Base-by-base conservation (phyloP, 345 rosid species). In the Erysimum cheiranthoides region DNA sequence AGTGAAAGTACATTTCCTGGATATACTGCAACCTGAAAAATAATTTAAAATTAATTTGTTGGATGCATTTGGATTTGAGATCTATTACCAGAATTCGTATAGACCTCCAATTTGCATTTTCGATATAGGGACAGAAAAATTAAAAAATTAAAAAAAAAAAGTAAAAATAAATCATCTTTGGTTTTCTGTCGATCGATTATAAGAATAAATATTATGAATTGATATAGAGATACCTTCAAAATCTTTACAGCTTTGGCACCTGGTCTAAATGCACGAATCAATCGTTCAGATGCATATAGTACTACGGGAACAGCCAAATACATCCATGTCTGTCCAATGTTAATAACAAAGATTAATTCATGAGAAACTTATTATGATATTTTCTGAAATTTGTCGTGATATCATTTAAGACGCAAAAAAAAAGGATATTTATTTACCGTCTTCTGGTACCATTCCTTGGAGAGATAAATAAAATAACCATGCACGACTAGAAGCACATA, bases 1-100 rank as follows among this genome's bases (percentile, higher is more conserved):
- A 90, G 73, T 5, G 91, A 75, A 62, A 92, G 78, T 27, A 89
- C 98, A 65, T 90, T 92, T 82, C 93, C 98, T 21, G 93, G 93
- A 70, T 90, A 93, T 27, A 90, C 83, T 17, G 93, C 90, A 47
- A 89, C 96, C 96, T 93, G 85, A 78, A 78, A 62, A n/a, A 27
- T 28, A 42, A 30, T 8, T 5, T 42, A n/a, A 27, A 17, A 4
- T 36, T 6, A 17, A 16, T 53, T 27, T 27, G 59, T 53, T 12
- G 4, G n/a, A 27, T 27, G 58, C 34, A 11, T 53, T 27, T 0
- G 27, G 50, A 45, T 45, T 45, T 45, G 7, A 45, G 2, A 6
- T 14, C 3, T 14, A 5, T 5, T 14, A 45, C 21, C 16, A n/a
- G 25, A 42, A 5, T 46, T 46, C 10, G 10, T 46, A n/a, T 16